Evolutionary conservation across 371 early-diverging fungal species (phyloP), one percentile per base, ranked within the genome.

Genomic region (Mortierella sp.): DNA sequence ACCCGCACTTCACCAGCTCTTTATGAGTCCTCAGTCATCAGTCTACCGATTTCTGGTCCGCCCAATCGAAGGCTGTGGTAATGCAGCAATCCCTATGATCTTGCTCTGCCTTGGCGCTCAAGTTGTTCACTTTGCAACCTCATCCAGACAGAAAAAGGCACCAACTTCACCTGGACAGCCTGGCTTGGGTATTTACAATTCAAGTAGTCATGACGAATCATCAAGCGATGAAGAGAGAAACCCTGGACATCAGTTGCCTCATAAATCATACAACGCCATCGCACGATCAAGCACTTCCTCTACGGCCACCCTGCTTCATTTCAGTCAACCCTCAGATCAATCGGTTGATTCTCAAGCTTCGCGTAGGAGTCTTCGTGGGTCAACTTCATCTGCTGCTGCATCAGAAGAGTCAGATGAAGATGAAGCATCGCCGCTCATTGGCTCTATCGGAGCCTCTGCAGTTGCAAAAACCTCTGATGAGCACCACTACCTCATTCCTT

Each of bases 21-120:
- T 87, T 16, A 64, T 93, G 75, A 90, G 86, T 62, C 83, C 84
- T n/a, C 62, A 83, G 61, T 84, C 88, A 24, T 78, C 87, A 0
- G 66, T 92, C 5, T 87, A 90, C 62, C 80, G 90, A 20, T 81
- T 91, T 11, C 63, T 93, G 60, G 87, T 92, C n/a, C 77, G 81
- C 16, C 91, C 93, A 0, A 86, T 94, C 26, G 90, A 92, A 58
- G 83, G 87, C 39, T 92, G 92, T 75, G 91, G 92, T 26, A 86
- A 85, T 35, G 89, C 91, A 11, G 88, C 93, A 9, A 91, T 94
- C 24, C 94, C 94, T 3, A 84, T 93, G 64, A 88, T 92, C 26
- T 78, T 94, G 45, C 78, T 93, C 12, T 91, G 92, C 66, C 86
- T 94, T 1, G 94, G 94, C 18, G 89, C 93, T 20, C 93, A 94